Conservation (phyloP, 192 early-diverging fungal species). For the Linnemannia schmuckeri region DNA sequence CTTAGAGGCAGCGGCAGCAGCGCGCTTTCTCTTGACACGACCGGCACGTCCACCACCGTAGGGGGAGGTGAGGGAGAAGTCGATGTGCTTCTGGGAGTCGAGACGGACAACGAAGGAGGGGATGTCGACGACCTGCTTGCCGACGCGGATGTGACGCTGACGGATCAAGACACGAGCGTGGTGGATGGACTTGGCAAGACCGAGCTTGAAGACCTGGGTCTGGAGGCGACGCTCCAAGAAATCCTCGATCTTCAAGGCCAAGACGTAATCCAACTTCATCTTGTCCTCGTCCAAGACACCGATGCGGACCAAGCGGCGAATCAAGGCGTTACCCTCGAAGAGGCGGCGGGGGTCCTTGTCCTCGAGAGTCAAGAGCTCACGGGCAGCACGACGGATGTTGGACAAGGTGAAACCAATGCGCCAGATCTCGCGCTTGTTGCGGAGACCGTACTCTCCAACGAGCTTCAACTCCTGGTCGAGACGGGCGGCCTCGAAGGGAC, state of each 20-base stretch:
- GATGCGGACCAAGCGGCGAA: slow-evolving; percentile 97
- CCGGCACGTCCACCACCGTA: slow-evolving; percentile 98
- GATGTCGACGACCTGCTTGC: slow-evolving; percentile 97
- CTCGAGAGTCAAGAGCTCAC: slow-evolving; percentile 98
- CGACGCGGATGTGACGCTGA: slow-evolving; percentile 97
- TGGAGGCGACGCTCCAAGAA: slow-evolving; percentile 98
- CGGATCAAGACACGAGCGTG: slow-evolving; percentile 98
- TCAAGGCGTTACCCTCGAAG: slow-evolving; percentile 99
- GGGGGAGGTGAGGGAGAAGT: slow-evolving; percentile 86
- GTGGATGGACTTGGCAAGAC: slow-evolving; percentile 97
- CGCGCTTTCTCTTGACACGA: slow-evolving; percentile 97
- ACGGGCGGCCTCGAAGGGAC: slow-evolving; percentile 97
- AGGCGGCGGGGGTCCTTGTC: slow-evolving; percentile 97
- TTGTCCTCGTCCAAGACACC: slow-evolving; percentile 98
- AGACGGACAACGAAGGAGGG: slow-evolving; percentile 93
- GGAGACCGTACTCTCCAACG: slow-evolving; percentile 96
- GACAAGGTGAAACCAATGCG: slow-evolving; percentile 96
- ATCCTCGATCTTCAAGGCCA: slow-evolving; percentile 97
- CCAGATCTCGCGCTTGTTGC: slow-evolving; percentile 99
- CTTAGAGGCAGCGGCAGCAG: slow-evolving; percentile 73
- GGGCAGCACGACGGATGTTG: slow-evolving; percentile 99
- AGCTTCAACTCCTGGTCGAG: slow-evolving; percentile 94
- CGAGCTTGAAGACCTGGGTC: slow-evolving; percentile 98
- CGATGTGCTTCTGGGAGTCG: slow-evolving; percentile 74
- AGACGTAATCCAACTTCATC: slow-evolving; percentile 99